These are phyloP conservation scores for Kockiozyma suomiensis DNA, from an alignment of 805 yeast species.

Conservation along the genomic window DNA sequence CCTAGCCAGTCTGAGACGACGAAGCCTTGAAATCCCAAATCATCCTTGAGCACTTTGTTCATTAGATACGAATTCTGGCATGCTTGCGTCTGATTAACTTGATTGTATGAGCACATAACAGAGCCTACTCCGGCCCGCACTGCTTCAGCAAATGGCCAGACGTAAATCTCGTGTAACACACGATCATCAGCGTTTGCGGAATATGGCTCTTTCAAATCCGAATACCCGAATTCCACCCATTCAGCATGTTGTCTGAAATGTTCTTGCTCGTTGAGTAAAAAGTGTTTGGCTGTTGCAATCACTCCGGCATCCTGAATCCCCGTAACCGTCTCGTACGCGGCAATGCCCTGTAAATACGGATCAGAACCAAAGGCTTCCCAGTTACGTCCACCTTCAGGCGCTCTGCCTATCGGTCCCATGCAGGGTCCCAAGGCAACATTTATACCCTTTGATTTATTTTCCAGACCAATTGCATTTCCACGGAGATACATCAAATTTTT, in stretches of 20 bases:
- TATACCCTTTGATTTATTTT: slow-evolving; percentile 57
- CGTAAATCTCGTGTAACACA: slow-evolving; percentile 61
- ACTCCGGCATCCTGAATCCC: slow-evolving; percentile 64
- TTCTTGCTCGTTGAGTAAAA: slow-evolving; percentile 66
- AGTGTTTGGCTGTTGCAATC: slow-evolving; percentile 54
- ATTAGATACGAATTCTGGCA: slow-evolving; percentile 61
- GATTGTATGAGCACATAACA: slow-evolving; percentile 63
- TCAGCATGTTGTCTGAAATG: slow-evolving; percentile 58
- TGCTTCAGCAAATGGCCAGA: slow-evolving; percentile 70
- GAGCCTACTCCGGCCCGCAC: slow-evolving; percentile 62
- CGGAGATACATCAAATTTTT: slow-evolving; percentile 53
- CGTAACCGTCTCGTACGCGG: slow-evolving; percentile 54
- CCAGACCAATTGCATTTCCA: slow-evolving; percentile 61
- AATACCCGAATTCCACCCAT: slow-evolving; percentile 53
- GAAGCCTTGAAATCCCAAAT: slow-evolving; percentile 67
- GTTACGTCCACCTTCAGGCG: slow-evolving; percentile 65
- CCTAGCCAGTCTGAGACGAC: slow-evolving; percentile 73
- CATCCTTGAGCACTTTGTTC: slow-evolving; percentile 60
- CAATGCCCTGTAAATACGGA: slow-evolving; percentile 61
- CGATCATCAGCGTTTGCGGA: slow-evolving; percentile 62
- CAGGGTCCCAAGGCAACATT: slow-evolving; percentile 60
- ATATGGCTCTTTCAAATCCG: slow-evolving; percentile 47
- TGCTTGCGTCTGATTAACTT: slow-evolving; percentile 58
- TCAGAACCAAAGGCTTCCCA: slow-evolving; percentile 69
- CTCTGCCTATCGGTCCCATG: slow-evolving; percentile 62